Percentiles rank a stretch among this genome's conserved stretches.
Conservation (phyloP, 108 stramenopile genomes). For the Phaeodactylum tricornutum region DNA sequence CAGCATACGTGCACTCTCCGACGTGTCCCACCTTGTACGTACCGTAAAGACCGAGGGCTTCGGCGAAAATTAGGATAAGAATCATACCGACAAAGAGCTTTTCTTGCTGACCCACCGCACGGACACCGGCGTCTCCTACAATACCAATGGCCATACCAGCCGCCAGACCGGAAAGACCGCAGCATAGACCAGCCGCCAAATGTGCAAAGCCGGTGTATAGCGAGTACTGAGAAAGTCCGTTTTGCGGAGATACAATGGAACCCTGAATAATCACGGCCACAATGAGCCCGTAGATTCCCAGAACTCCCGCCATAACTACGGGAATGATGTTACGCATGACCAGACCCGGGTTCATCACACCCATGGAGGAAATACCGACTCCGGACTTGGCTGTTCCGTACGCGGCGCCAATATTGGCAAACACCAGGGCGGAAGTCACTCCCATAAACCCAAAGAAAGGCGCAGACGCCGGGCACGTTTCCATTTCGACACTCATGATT, state of each 20-base stretch:
- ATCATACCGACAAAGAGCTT: constrained; percentile 99
- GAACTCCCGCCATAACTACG: constrained; percentile 99
- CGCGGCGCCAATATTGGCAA: constrained; percentile 96
- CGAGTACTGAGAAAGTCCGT: constrained; percentile 74
- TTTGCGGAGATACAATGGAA: constrained; percentile 66
- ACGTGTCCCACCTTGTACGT: constrained; percentile 6
- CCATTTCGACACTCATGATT: constrained; percentile 83
- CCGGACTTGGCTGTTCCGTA: constrained; percentile 98
- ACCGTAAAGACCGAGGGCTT: constrained; percentile 98
- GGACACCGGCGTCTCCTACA: constrained; percentile 98
- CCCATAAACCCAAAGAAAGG: constrained; percentile 91
- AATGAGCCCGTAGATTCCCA: constrained; percentile 99
- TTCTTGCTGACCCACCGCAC: constrained; percentile 96
- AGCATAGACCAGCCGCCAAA: constrained; percentile 96
- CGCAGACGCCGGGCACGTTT: constrained; percentile 86
- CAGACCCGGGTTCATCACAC: constrained; percentile 95
- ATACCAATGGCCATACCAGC: constrained; percentile 99
- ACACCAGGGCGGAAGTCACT: constrained; percentile 73
- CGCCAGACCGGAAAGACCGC: constrained; percentile 93
- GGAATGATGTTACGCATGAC: constrained; percentile 99
- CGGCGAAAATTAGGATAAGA: constrained; percentile 98
- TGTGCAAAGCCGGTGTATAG: constrained; percentile 95
- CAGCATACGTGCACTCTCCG: background rate
- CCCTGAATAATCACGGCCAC: constrained; percentile 95
- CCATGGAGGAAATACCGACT: constrained; percentile 97